Conservation (phyloP, 345 rosid species). For the Brassica carinata region DNA sequence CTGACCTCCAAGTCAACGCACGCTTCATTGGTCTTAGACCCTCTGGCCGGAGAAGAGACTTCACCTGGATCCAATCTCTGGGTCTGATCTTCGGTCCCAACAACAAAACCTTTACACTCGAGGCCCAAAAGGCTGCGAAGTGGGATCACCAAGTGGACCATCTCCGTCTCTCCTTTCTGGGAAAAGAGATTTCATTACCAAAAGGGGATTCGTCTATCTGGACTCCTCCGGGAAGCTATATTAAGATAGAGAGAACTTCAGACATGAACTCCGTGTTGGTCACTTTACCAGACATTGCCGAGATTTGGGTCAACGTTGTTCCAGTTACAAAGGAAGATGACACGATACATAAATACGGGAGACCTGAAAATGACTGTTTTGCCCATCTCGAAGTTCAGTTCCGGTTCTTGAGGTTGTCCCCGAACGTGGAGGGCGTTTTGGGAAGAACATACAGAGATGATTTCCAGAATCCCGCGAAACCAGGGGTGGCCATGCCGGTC, state of each 20-base stretch:
- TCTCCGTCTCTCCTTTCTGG: conserved; percentile 50
- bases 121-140: conserved; percentile 48
- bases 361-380: conserved; percentile 56
- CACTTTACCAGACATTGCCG: conserved; percentile 43
- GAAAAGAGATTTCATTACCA: conserved; percentile 45
- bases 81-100: conserved; percentile 54
- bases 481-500: conserved; percentile 62
- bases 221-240: conserved; percentile 43
- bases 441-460: conserved; percentile 63
- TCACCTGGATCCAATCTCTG: conserved; percentile 66
- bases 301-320: conserved; percentile 59
- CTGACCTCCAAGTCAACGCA: conserved; percentile 59
- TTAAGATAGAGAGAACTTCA: conserved; percentile 57
- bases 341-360: conserved; percentile 51
- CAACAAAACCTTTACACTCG: conserved; percentile 49
- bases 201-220: conserved; percentile 52
- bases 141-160: conserved; percentile 62
- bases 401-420: conserved; percentile 51
- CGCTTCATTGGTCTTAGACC: conserved; percentile 65
- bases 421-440: conserved; percentile 61
- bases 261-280: conserved; percentile 51
- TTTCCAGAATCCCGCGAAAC: conserved; percentile 65
- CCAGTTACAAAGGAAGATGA: conserved; percentile 72
- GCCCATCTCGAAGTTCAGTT: conserved; percentile 70
- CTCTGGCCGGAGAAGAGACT: conserved; percentile 54